Evolutionary conservation across 345 rosid species (phyloP).

Genomic region (Clausena lansium): DNA sequence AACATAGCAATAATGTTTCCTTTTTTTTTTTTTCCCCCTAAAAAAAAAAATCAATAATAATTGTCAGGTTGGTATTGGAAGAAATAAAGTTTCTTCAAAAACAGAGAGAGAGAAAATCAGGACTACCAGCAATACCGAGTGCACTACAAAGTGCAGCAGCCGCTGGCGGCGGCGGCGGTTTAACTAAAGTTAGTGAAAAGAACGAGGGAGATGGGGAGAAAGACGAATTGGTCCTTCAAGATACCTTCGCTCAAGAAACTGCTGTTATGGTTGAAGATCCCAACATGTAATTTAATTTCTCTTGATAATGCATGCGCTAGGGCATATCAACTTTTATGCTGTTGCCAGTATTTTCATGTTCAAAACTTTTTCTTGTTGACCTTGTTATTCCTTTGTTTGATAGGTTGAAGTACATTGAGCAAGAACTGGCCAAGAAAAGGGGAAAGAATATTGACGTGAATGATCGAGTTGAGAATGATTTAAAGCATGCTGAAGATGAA

Average conservation of each 20-base stretch:
- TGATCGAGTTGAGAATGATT: conserved; percentile 63
- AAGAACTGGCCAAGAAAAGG: conserved; percentile 85
- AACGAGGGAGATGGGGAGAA: conserved; percentile 84
- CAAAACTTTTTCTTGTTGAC: neutral
- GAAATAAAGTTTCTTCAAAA: conserved; percentile 95
- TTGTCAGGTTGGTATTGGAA: conserved; percentile 65
- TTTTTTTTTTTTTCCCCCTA: neutral
- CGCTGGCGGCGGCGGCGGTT: conserved; percentile 9
- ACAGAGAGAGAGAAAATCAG: conserved; percentile 82
- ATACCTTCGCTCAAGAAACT: conserved; percentile 97
- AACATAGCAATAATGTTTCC: neutral
- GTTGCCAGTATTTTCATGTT: no score
- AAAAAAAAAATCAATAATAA: neutral
- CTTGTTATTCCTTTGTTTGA: conserved; percentile 5
- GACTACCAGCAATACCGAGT: conserved; percentile 58
- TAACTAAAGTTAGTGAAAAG: conserved; percentile 51
- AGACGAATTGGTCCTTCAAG: conserved; percentile 95
- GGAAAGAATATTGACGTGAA: conserved; percentile 55
- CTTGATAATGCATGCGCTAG: no score
- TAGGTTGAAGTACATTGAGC: conserved; percentile 85
- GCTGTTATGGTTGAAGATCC: conserved; percentile 96
- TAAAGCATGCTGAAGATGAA: conserved; percentile 84
- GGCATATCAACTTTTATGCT: no score
- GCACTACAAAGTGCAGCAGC: conserved; percentile 36
- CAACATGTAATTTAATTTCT: conserved; percentile 48